These are phyloP conservation scores for Calocera viscosa DNA, from an alignment of 768 basidiomycete genomes.

Conservation along the genomic window DNA sequence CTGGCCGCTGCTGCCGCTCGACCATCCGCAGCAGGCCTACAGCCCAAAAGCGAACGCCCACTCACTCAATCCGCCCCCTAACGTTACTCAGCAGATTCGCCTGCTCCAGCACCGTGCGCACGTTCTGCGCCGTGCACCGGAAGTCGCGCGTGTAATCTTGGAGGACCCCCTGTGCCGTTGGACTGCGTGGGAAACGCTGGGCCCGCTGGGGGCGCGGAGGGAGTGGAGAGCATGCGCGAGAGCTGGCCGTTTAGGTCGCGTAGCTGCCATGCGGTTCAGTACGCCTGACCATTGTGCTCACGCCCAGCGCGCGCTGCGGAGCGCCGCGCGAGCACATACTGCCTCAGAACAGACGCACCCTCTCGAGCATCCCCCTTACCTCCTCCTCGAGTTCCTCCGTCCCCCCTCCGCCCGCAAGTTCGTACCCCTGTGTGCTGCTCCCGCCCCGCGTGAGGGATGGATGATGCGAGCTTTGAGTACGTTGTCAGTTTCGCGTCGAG, in stretches of 20 bases:
- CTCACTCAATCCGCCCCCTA: slow-evolving; percentile 86
- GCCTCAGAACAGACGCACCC: too few relatives aligned
- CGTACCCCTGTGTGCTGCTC: slow-evolving; percentile 55
- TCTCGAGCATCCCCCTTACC: slow-evolving; percentile 70
- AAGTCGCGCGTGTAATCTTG: slow-evolving; percentile 81
- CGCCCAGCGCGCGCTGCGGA: too few relatives aligned
- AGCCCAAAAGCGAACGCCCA: too few relatives aligned
- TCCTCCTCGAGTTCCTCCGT: slow-evolving; percentile 78
- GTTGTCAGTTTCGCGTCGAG: slow-evolving; percentile 84
- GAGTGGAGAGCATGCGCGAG: slow-evolving; percentile 48
- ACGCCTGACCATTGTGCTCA: too few relatives aligned
- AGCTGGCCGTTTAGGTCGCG: slow-evolving; percentile 79
- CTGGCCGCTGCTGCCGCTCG: too few relatives aligned
- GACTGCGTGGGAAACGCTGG: slow-evolving; percentile 76
- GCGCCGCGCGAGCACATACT: too few relatives aligned
- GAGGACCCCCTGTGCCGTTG: slow-evolving; percentile 84
- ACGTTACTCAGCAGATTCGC: slow-evolving; percentile 82
- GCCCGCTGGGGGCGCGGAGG: slow-evolving; percentile 59
- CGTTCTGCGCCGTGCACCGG: slow-evolving; percentile 66
- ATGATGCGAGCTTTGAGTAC: slow-evolving; percentile 77
- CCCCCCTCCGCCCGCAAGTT: slow-evolving; percentile 54
- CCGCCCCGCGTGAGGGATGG: slow-evolving; percentile 36
- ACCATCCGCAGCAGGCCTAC: too few relatives aligned
- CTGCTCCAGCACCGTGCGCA: slow-evolving; percentile 70
- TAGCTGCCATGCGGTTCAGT: slow-evolving; percentile 42